These are phyloP conservation scores for Chrysosporium keratinophilum DNA, from an alignment of 2,329 filamentous ascomycete species.

Conservation along the genomic window DNA sequence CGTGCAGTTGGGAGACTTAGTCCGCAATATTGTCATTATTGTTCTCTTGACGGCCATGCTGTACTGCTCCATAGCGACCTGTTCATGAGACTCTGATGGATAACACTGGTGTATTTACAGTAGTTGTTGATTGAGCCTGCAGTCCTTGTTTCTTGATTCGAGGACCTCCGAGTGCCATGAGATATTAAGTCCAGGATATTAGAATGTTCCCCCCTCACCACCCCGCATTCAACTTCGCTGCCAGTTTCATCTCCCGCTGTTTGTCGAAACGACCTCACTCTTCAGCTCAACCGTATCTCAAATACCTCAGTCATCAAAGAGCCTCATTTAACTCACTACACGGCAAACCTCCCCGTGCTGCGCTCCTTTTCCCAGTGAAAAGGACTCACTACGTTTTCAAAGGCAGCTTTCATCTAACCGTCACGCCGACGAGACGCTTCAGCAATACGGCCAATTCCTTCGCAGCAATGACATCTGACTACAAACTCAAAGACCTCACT, in stretches of 20 bases:
- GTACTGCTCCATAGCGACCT: too few species aligned
- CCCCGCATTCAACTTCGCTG: conserved; percentile 7
- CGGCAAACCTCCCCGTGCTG: background rate
- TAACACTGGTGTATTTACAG: too few species aligned
- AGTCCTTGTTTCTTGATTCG: background rate
- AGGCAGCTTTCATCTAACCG: conserved; percentile 4
- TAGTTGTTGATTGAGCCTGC: background rate
- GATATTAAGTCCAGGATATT: conserved; percentile 4
- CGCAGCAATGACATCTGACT: conserved; percentile 31
- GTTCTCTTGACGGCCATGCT: too few species aligned
- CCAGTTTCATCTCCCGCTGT: background rate
- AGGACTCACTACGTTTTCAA: background rate
- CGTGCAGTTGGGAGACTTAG: too few species aligned
- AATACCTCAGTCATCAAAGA: background rate
- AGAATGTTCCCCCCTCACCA: conserved; percentile 7
- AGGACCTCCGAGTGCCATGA: background rate
- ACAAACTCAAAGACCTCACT: conserved; percentile 60
- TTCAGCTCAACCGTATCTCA: background rate
- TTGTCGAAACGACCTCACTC: background rate
- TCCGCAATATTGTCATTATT: too few species aligned
- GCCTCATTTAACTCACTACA: background rate
- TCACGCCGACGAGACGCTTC: conserved; percentile 11
- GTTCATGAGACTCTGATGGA: too few species aligned
- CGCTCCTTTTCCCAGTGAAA: background rate
- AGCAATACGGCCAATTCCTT: conserved; percentile 11